Conservation (phyloP, 2,329 filamentous ascomycete genomes). For the Aureobasidium sp. region DNA sequence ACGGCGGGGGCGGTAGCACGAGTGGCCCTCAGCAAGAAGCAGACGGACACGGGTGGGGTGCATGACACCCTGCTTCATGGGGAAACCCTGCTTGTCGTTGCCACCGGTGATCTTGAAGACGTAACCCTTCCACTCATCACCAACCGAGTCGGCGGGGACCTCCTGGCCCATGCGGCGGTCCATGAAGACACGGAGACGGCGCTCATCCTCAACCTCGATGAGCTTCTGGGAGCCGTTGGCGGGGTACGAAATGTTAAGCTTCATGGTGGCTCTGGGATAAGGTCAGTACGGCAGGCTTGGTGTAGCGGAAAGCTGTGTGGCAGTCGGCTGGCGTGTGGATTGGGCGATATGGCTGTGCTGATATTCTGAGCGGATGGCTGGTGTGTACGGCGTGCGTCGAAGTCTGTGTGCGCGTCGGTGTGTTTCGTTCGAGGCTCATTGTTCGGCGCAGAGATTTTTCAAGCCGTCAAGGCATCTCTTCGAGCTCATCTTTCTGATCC, state of each 20-base stretch:
- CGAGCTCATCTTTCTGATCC: background rate
- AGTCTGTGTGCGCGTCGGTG: background rate
- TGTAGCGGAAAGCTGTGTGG: background rate
- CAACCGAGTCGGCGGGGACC: constrained; percentile 87
- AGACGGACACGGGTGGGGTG: constrained; percentile 97
- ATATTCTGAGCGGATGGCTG: background rate
- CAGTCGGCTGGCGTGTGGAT: background rate
- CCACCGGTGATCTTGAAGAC: constrained; percentile 99
- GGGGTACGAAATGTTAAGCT: constrained; percentile 79
- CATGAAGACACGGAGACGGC: constrained; percentile 98
- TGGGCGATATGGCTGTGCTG: background rate
- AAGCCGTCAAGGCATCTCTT: background rate
- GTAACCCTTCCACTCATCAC: constrained; percentile 99
- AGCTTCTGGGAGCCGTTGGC: constrained; percentile 99
- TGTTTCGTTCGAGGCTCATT: background rate
- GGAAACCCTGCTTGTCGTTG: constrained; percentile 99
- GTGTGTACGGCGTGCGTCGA: background rate
- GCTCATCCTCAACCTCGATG: constrained; percentile 98
- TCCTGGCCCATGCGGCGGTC: constrained; percentile 95
- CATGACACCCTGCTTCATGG: constrained; percentile 99
- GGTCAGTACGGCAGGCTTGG: background rate
- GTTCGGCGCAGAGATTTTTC: background rate
- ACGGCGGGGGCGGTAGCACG: constrained; percentile 90
- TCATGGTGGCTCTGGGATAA: constrained; percentile 49
- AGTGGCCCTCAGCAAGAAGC: constrained; percentile 92